Evolutionary conservation across 805 yeast genomes (phyloP).

Genomic region (Starmera caribaea): DNA sequence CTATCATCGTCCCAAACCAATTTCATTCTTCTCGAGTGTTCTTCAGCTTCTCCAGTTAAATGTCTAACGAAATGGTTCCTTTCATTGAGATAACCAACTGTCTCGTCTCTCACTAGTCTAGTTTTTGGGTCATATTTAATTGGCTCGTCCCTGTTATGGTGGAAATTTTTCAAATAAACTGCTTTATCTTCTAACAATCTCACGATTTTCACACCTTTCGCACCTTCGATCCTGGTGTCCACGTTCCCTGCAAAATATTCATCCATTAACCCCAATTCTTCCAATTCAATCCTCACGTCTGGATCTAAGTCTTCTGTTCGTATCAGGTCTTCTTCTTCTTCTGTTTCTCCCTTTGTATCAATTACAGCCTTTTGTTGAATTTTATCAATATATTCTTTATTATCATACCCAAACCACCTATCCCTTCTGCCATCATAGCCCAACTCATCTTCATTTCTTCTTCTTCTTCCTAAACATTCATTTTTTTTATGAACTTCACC

Average conservation of each 20-base stretch:
- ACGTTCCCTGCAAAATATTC: neutral
- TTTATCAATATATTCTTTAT: slow-evolving; percentile 36
- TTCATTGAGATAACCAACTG: slow-evolving; percentile 25
- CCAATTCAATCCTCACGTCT: slow-evolving; percentile 34
- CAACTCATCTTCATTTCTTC: slow-evolving; percentile 22
- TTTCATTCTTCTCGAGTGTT: slow-evolving; percentile 36
- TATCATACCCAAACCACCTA: slow-evolving; percentile 74
- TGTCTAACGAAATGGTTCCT: slow-evolving; percentile 41
- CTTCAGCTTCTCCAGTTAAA: slow-evolving; percentile 46
- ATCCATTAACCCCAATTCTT: slow-evolving; percentile 27
- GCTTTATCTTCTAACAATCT: slow-evolving; percentile 73
- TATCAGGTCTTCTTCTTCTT: slow-evolving; percentile 7
- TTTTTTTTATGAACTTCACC: slow-evolving; percentile 40
- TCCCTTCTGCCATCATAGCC: slow-evolving; percentile 69
- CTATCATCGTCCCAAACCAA: slow-evolving; percentile 39
- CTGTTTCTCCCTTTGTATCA: slow-evolving; percentile 32
- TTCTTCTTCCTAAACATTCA: slow-evolving; percentile 53
- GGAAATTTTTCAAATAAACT: slow-evolving; percentile 44
- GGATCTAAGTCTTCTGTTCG: slow-evolving; percentile 22
- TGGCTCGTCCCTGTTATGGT: slow-evolving; percentile 23
- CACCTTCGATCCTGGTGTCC: slow-evolving; percentile 16
- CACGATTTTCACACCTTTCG: slow-evolving; percentile 33
- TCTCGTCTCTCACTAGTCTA: slow-evolving; percentile 25
- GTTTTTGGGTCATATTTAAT: slow-evolving; percentile 47
- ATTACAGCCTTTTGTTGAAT: slow-evolving; percentile 28